Conservation (phyloP, 768 basidiomycete species). For the Lentinula lateritia region DNA sequence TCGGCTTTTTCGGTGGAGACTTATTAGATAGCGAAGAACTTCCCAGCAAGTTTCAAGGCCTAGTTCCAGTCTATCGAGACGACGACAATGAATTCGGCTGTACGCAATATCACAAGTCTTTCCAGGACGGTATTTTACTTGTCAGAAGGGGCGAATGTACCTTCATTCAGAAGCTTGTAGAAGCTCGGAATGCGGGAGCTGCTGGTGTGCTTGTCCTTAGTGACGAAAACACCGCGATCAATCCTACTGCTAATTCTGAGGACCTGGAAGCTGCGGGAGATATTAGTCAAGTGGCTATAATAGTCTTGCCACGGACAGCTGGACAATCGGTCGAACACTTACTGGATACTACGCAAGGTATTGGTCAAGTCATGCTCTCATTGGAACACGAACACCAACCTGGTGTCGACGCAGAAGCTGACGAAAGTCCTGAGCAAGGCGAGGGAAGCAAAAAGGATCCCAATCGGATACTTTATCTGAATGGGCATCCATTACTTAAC, state of each 20-base stretch:
- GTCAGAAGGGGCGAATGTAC: constrained; percentile 79
- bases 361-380: constrained; percentile 46
- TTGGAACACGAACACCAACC: constrained; percentile 35
- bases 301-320: constrained; percentile 49
- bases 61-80: constrained; percentile 52
- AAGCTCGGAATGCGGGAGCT: constrained; percentile 67
- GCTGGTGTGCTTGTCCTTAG: constrained; percentile 75
- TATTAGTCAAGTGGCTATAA: constrained; percentile 50
- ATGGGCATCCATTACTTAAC: constrained; percentile 71
- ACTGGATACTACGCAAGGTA: constrained; percentile 43
- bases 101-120: constrained; percentile 39
- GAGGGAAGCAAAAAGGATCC: constrained; percentile 23
- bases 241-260: constrained; percentile 56
- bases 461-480: constrained; percentile 63
- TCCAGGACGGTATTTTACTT: constrained; percentile 51
- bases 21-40: constrained; percentile 27
- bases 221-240: constrained; percentile 52
- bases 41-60: constrained; percentile 43
- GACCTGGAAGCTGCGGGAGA: constrained; percentile 57
- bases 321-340: constrained; percentile 52
- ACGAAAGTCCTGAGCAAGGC: constrained; percentile 17
- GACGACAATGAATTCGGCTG: constrained; percentile 56
- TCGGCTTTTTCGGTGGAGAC: constrained; percentile 69
- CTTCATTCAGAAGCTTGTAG: constrained; percentile 76
- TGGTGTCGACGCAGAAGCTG: constrained; percentile 17